A percentile compares a stretch with the other conserved stretches of the same genome.
Conservation (phyloP, 2,329 filamentous ascomycete species). For the Colletotrichum higginsianum region DNA sequence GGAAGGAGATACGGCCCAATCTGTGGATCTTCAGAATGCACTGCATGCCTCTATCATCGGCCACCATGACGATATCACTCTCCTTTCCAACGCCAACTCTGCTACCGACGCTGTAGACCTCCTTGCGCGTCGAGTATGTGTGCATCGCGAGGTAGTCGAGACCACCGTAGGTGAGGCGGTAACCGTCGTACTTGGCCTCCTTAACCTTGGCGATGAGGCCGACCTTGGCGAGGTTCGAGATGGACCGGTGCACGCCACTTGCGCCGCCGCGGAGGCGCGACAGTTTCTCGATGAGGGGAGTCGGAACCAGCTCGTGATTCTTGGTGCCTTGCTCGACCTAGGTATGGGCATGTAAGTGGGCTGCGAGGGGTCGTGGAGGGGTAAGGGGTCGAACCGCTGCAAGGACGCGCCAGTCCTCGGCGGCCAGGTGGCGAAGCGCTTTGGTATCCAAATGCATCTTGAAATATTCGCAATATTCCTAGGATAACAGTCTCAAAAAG, state of each 20-base stretch:
- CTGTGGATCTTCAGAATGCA: conserved; percentile 95
- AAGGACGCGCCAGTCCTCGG: conserved; percentile 96
- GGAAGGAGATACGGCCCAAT: conserved; percentile 95
- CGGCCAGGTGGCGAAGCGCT: conserved; percentile 90
- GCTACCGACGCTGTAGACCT: conserved; percentile 92
- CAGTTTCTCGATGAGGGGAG: conserved; percentile 86
- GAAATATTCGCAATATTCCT: conserved; percentile 22
- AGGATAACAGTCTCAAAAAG: background rate
- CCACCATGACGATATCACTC: conserved; percentile 96
- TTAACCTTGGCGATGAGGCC: conserved; percentile 93
- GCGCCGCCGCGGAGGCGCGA: conserved; percentile 84
- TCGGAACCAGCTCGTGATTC: conserved; percentile 98
- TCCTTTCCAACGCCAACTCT: conserved; percentile 98
- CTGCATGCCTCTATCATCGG: conserved; percentile 82
- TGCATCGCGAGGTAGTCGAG: conserved; percentile 98
- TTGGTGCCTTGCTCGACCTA: conserved; percentile 94
- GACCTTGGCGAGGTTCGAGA: conserved; percentile 92
- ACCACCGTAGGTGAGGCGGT: conserved; percentile 95
- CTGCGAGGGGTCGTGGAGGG: conserved; percentile 47
- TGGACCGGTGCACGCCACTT: conserved; percentile 86
- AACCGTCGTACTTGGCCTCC: conserved; percentile 97
- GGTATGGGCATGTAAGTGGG: conserved; percentile 53
- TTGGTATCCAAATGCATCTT: conserved; percentile 96
- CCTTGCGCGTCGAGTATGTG: conserved; percentile 83
- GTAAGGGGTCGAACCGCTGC: conserved; percentile 77